These are phyloP conservation scores for Nicotiana noctiflora DNA, from an alignment of 257 asterid genomes.

Conservation along the genomic window DNA sequence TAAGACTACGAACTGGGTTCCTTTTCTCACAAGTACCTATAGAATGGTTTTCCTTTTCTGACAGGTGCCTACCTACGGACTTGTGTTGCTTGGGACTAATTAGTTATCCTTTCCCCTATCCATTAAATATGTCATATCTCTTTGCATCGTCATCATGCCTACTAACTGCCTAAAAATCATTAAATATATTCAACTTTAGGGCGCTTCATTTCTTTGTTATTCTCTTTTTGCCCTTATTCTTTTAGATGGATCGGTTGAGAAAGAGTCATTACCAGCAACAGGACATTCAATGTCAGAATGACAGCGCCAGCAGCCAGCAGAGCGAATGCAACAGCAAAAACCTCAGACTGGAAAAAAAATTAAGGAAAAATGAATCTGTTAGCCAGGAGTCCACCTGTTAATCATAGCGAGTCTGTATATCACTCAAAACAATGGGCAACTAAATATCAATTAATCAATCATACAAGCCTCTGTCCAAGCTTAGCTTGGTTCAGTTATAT, in stretches of 20 bases:
- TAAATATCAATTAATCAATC: not conserved
- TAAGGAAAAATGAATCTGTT: conserved; percentile 1
- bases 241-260: not conserved
- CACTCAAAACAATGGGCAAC: not conserved
- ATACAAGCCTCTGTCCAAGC: not conserved
- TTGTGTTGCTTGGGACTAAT: not conserved
- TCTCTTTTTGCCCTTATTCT: not conserved
- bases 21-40: not conserved
- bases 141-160: not conserved
- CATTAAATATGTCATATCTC: not conserved
- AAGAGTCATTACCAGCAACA: conserved; percentile 64
- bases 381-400: not conserved
- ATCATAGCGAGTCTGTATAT: not conserved
- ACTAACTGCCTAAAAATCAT: not conserved
- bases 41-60: not conserved
- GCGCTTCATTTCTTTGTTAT: not conserved
- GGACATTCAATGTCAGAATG: conserved; percentile 81
- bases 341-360: conserved; percentile 62
- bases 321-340: conserved; percentile 96
- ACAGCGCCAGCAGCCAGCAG: conserved; percentile 89
- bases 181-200: not conserved
- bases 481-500: not conserved
- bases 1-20: no score
- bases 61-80: not conserved
- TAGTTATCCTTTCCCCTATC: not conserved